These are phyloP conservation scores for Batrachochytrium dendrobatidis DNA, from an alignment of 371 early-diverging fungal species.

Conservation along the genomic window DNA sequence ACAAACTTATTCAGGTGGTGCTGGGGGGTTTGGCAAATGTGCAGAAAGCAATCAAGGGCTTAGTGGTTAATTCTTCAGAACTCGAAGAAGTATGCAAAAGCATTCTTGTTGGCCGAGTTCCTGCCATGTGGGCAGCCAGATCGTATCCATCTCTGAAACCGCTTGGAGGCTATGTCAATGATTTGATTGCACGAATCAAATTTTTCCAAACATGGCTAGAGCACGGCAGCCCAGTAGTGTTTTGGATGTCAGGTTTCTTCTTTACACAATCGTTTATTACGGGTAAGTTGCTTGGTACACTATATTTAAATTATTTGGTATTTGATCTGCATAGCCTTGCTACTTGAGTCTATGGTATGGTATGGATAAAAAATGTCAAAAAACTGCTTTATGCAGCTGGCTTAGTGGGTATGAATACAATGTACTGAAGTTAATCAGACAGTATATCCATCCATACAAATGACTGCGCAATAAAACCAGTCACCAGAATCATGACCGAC, in stretches of 20 bases:
- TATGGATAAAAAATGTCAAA: too few relatives aligned
- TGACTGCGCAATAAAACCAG: too few relatives aligned
- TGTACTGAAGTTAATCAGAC: too few relatives aligned
- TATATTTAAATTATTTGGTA: background rate
- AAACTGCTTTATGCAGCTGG: too few relatives aligned
- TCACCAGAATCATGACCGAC: too few relatives aligned
- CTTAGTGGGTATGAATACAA: too few relatives aligned
- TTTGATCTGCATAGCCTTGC: background rate
- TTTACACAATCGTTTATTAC: conserved; percentile 59
- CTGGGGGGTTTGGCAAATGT: conserved; percentile 43
- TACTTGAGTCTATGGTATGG: background rate
- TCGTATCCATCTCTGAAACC: conserved; percentile 54
- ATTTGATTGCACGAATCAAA: conserved; percentile 40
- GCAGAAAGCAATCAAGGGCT: conserved; percentile 50
- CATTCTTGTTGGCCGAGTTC: conserved; percentile 42
- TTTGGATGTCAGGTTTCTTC: conserved; percentile 57
- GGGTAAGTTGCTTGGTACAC: conserved; percentile 23
- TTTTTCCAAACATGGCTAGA: conserved; percentile 51
- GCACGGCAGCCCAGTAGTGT: conserved; percentile 40
- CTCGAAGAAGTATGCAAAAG: conserved; percentile 50
- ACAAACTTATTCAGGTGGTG: conserved; percentile 46
- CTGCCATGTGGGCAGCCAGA: conserved; percentile 49
- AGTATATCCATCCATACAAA: too few relatives aligned
- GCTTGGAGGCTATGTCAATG: conserved; percentile 42
- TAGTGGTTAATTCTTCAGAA: conserved; percentile 51